These are phyloP conservation scores for Protomyces arabidopsidicola DNA, from an alignment of 1,139 yeast species.

Conservation along the genomic window DNA sequence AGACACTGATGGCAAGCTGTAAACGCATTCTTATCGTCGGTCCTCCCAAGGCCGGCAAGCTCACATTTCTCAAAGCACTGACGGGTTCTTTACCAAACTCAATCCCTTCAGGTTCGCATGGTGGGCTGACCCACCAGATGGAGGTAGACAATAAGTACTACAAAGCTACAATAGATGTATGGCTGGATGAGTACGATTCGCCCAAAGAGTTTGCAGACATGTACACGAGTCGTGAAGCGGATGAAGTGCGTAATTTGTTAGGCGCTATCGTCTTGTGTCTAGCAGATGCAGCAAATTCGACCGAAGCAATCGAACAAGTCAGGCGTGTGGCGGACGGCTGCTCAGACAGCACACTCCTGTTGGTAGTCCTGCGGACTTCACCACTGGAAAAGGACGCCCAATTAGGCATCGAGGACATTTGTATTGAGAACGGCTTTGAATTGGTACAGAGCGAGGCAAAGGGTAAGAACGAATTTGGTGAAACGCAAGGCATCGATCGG, in stretches of 20 bases:
- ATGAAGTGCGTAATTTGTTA: constrained; percentile 23
- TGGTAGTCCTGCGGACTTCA: neutral
- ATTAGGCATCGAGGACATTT: neutral
- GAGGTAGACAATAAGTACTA: constrained; percentile 26
- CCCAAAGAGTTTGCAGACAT: constrained; percentile 4
- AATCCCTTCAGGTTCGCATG: constrained; percentile 17
- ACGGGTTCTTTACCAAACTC: constrained; percentile 21
- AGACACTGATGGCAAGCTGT: neutral
- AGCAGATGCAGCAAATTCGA: neutral
- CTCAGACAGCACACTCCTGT: neutral
- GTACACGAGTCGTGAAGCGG: constrained; percentile 29
- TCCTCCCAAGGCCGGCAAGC: constrained; percentile 20
- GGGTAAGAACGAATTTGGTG: constrained; percentile 22
- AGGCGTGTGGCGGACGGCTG: constrained; percentile 18
- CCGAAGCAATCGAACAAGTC: constrained; percentile 8
- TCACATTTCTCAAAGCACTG: constrained; percentile 21
- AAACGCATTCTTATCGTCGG: constrained; percentile 23
- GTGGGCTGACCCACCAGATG: constrained; percentile 28
- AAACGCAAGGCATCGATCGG: constrained; percentile 23
- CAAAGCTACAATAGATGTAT: constrained; percentile 22
- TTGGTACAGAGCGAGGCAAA: constrained; percentile 14
- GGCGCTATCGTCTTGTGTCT: constrained; percentile 28
- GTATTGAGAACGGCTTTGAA: constrained; percentile 28
- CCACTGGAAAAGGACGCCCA: neutral
- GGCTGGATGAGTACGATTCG: constrained; percentile 28